A percentile compares a stretch with the other conserved stretches of the same genome.
Conservation (phyloP, 2,329 filamentous ascomycete genomes). For the Colletotrichum melonis region DNA sequence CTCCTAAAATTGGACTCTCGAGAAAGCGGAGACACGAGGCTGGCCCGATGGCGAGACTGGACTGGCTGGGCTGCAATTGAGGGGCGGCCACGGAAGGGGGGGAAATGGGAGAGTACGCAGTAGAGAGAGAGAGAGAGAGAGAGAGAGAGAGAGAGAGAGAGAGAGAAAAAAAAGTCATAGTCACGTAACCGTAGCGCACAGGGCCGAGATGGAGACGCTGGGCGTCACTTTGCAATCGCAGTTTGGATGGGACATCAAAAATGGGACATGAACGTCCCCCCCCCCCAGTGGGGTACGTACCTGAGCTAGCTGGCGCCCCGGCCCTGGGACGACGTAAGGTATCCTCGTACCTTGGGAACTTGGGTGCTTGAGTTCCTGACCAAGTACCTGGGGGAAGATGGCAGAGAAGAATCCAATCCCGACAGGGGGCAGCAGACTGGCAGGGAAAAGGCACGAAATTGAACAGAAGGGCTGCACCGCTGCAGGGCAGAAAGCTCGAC, state of each 20-base stretch:
- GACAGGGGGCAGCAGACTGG: neutral
- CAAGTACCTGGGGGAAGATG: neutral
- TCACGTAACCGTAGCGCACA: constrained; percentile 10
- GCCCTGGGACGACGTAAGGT: constrained; percentile 14
- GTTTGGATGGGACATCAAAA: constrained; percentile 14
- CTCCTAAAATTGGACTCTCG: neutral
- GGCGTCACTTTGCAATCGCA: neutral
- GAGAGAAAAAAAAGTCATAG: neutral
- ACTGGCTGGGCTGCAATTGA: neutral
- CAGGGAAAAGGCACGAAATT: constrained; percentile 15
- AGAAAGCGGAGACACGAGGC: constrained; percentile 1
- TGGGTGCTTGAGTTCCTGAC: neutral
- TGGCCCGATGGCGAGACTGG: neutral
- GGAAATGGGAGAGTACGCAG: neutral
- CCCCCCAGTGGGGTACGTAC: neutral
- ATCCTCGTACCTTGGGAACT: neutral
- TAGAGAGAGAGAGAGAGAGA: no score
- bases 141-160: no score
- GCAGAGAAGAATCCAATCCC: constrained; percentile 14
- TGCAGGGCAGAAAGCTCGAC: constrained; percentile 3
- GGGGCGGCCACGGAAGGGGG: neutral
- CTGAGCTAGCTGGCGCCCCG: constrained; percentile 7
- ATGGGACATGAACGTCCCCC: constrained; percentile 10
- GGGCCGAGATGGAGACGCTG: constrained; percentile 28
- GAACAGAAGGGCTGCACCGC: constrained; percentile 2